Percentiles rank a stretch among this genome's conserved stretches.
phyloP scores from a whole-genome alignment of 148 eudicot genomes.

The Drosera capensis region DNA sequence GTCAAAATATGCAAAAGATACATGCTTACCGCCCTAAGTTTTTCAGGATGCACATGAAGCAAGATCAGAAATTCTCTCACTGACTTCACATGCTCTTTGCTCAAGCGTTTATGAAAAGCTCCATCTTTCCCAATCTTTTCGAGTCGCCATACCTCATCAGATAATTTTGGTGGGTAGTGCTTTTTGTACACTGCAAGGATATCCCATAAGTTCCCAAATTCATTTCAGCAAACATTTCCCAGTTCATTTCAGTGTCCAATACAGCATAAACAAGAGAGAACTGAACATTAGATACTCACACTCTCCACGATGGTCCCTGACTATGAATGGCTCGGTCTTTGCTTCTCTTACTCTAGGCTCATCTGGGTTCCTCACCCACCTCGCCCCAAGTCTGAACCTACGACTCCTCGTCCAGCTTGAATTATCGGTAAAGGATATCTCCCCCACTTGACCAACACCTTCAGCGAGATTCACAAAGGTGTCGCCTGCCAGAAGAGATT shows the following conservation, averaged over 20 bases:
- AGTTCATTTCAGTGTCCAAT: neutral
- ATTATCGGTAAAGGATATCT: conserved; percentile 55
- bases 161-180: conserved; percentile 53
- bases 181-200: conserved; percentile 61
- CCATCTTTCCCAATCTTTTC: conserved; percentile 66
- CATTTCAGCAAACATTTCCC: neutral
- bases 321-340: conserved; percentile 57
- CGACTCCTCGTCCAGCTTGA: conserved; percentile 84
- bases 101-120: conserved; percentile 56
- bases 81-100: conserved; percentile 28
- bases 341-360: conserved; percentile 58
- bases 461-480: conserved; percentile 33
- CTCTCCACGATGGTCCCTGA: conserved; percentile 81
- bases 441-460: conserved; percentile 47
- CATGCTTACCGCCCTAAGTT: conserved; percentile 43
- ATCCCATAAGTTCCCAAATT: neutral
- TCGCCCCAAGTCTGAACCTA: conserved; percentile 63
- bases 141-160: conserved; percentile 66
- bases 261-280: neutral
- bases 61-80: conserved; percentile 67
- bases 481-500: conserved; percentile 56
- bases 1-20: neutral
- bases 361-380: conserved; percentile 38
- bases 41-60: conserved; percentile 38
- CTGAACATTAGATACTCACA: conserved; percentile 23